Conservation (phyloP, 2,329 filamentous ascomycete genomes). For the Alternaria rosae region DNA sequence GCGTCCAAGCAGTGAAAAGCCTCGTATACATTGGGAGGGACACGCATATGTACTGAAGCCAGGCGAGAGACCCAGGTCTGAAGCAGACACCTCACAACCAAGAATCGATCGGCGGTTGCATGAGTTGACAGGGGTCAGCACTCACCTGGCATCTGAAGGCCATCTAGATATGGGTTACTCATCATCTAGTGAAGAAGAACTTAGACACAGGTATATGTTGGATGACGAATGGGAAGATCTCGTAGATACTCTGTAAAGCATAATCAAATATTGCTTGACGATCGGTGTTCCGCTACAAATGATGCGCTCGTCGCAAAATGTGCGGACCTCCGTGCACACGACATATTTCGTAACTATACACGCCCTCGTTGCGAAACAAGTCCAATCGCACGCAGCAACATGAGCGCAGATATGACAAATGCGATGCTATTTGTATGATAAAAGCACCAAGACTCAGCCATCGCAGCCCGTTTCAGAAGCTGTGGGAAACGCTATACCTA, state of each 20-base stretch:
- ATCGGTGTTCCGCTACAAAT: background rate
- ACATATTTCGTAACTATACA: background rate
- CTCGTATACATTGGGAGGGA: background rate
- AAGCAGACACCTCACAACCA: background rate
- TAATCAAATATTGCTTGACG: background rate
- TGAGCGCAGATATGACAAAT: background rate
- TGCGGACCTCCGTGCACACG: background rate
- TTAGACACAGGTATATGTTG: background rate
- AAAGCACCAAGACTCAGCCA: background rate
- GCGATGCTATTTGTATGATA: background rate
- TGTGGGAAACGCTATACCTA: conserved; percentile 6
- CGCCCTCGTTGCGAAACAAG: background rate
- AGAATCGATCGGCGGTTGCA: background rate
- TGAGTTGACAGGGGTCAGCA: background rate
- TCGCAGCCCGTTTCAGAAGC: background rate
- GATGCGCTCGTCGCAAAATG: background rate
- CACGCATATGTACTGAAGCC: background rate
- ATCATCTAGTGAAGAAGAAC: background rate
- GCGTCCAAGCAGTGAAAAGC: background rate
- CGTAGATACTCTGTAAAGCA: background rate
- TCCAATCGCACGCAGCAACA: background rate
- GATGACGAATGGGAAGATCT: background rate
- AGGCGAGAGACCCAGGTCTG: background rate
- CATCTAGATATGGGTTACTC: background rate
- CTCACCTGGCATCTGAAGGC: background rate